These are phyloP conservation scores for Hirsutella rhossiliensis DNA, from an alignment of 2,329 filamentous ascomycete species.

Conservation along the genomic window DNA sequence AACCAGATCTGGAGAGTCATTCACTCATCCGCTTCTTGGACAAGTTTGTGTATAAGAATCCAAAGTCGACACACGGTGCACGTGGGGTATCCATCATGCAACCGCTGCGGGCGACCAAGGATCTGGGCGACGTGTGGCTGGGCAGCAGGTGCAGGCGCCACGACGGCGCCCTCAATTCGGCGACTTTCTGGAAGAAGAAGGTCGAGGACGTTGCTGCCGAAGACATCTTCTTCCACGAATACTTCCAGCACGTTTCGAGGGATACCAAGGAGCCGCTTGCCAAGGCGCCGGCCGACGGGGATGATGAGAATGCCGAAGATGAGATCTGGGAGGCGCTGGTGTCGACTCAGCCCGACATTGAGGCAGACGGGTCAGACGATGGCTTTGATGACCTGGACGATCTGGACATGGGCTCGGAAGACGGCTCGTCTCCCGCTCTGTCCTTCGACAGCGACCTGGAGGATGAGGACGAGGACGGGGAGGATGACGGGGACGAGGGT, in stretches of 20 bases:
- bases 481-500: constrained; percentile 28
- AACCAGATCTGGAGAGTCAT: constrained; percentile 83
- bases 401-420: constrained; percentile 35
- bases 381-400: constrained; percentile 37
- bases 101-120: constrained; percentile 49
- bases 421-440: constrained; percentile 23
- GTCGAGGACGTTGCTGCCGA: constrained; percentile 78
- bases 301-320: constrained; percentile 50
- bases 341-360: constrained; percentile 58
- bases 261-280: constrained; percentile 40
- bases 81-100: constrained; percentile 95
- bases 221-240: constrained; percentile 96
- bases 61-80: constrained; percentile 56
- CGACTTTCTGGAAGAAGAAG: constrained; percentile 86
- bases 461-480: constrained; percentile 31
- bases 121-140: constrained; percentile 43
- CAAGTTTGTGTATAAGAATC: constrained; percentile 94
- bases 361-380: constrained; percentile 37
- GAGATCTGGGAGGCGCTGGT: constrained; percentile 91
- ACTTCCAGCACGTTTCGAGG: constrained; percentile 71
- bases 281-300: constrained; percentile 39
- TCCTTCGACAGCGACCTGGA: constrained; percentile 32
- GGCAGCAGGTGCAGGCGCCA: constrained; percentile 33
- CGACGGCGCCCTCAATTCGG: constrained; percentile 57
- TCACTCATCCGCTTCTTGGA: constrained; percentile 93